Evolutionary conservation across 2,329 filamentous ascomycete species (phyloP).

Genomic region (Lithohypha guttulata): DNA sequence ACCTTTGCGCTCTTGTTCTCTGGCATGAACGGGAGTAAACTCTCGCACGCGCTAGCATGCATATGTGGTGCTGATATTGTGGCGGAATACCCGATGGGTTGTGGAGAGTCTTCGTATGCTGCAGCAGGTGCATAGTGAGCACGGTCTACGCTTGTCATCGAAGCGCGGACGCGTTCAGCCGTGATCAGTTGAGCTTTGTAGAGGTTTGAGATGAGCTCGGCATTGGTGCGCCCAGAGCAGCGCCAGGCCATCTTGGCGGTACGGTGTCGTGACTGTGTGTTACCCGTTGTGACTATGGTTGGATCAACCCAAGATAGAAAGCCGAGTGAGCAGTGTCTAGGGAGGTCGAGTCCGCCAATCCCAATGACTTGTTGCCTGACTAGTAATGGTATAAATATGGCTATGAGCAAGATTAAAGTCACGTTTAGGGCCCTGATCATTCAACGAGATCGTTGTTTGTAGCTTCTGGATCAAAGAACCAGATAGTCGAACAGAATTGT

Average conservation of each 20-base stretch:
- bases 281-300: neutral
- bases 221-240: constrained; percentile 65
- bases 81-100: constrained; percentile 55
- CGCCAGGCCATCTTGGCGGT: constrained; percentile 71
- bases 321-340: too few species aligned
- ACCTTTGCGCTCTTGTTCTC: constrained; percentile 43
- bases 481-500: too few species aligned
- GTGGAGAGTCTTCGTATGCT: constrained; percentile 65
- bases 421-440: too few species aligned
- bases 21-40: constrained; percentile 47
- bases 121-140: constrained; percentile 53
- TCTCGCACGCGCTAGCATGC: constrained; percentile 56
- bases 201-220: constrained; percentile 67
- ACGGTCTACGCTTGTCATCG: constrained; percentile 81
- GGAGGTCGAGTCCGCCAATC: too few species aligned
- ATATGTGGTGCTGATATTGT: constrained; percentile 67
- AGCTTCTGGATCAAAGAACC: too few species aligned
- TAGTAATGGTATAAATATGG: too few species aligned
- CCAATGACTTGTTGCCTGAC: too few species aligned
- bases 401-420: too few species aligned
- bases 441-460: too few species aligned
- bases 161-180: constrained; percentile 60
- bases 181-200: constrained; percentile 60
- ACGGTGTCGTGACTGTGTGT: neutral
- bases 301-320: too few species aligned